Percentiles rank a stretch among this genome's conserved stretches.
phyloP scores from a whole-genome alignment of 2,329 filamentous ascomycete species.

The Bretziella fagacearum region DNA sequence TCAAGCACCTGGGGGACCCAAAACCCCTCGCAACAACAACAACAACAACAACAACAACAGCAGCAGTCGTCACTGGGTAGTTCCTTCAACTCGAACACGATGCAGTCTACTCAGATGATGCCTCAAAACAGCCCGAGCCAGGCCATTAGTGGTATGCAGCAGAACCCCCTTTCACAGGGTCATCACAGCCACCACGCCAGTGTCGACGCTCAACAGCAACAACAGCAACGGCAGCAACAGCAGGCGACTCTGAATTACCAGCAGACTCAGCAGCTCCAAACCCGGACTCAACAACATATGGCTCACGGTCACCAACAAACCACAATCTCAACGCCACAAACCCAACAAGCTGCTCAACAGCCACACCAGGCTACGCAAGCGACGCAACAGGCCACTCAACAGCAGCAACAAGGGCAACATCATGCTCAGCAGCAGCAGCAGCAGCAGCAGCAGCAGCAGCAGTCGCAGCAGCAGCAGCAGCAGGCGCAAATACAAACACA shows the following conservation, averaged over 20 bases:
- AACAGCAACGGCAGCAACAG: neutral
- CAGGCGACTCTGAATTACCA: neutral
- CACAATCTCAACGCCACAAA: neutral
- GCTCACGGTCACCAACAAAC: neutral
- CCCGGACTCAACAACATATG: slow-evolving; percentile 3
- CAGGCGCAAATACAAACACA: slow-evolving; percentile 15
- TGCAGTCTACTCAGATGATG: slow-evolving; percentile 14
- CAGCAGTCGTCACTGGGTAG: slow-evolving; percentile 8
- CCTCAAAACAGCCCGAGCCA: slow-evolving; percentile 8
- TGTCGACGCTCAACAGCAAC: slow-evolving; percentile 7
- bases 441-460: slow-evolving; percentile 15
- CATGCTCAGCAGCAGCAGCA: slow-evolving; percentile 15
- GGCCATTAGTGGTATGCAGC: slow-evolving; percentile 1
- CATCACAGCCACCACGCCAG: slow-evolving; percentile 8
- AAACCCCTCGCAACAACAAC: neutral
- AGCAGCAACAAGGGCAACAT: slow-evolving; percentile 16
- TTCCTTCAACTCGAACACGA: slow-evolving; percentile 4
- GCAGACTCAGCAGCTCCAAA: neutral
- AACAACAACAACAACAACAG: slow-evolving; percentile 1
- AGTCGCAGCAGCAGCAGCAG: slow-evolving; percentile 14
- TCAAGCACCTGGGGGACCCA: slow-evolving; percentile 5
- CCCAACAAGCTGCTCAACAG: slow-evolving; percentile 7
- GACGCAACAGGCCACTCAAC: slow-evolving; percentile 7
- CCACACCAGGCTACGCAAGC: slow-evolving; percentile 12
- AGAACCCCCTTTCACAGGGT: slow-evolving; percentile 6